A percentile compares a stretch with the other conserved stretches of the same genome.
phyloP scores from a whole-genome alignment of 2,329 filamentous ascomycete species.

The Incumbomyces delicatus region DNA sequence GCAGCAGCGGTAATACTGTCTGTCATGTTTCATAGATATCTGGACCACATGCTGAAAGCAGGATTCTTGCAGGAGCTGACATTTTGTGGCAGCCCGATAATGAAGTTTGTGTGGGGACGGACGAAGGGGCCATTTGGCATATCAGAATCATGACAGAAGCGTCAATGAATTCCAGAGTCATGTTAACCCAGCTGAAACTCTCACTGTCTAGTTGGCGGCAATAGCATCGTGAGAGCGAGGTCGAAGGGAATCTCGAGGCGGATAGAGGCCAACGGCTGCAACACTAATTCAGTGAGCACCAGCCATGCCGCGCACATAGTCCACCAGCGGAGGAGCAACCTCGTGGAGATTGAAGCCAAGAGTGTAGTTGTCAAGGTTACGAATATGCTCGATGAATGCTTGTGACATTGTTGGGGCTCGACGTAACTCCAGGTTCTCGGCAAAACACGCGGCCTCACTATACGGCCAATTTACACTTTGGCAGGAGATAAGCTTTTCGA shows the following conservation, averaged over 20 bases:
- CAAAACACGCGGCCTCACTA: neutral
- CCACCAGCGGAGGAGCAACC: neutral
- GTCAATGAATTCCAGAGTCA: neutral
- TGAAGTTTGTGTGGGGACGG: no score
- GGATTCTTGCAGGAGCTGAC: no score
- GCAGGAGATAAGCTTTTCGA: neutral
- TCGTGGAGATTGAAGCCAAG: neutral
- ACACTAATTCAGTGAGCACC: neutral
- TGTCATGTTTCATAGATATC: no score
- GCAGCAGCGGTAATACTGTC: no score
- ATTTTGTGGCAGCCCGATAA: no score
- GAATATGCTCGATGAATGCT: neutral
- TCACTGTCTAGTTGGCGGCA: no score
- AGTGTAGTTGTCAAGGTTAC: neutral
- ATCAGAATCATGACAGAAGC: no score
- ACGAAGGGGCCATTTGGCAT: no score
- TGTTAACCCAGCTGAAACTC: no score
- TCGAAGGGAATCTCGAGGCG: no score
- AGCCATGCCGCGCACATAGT: neutral
- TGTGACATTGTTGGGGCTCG: neutral
- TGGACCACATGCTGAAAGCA: no score
- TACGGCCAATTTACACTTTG: neutral
- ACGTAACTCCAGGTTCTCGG: neutral
- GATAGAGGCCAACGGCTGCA: neutral
- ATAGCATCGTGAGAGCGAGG: no score